Evolutionary conservation across 2,329 filamentous ascomycete species (phyloP).

Genomic region (Magnaporthales sp.): DNA sequence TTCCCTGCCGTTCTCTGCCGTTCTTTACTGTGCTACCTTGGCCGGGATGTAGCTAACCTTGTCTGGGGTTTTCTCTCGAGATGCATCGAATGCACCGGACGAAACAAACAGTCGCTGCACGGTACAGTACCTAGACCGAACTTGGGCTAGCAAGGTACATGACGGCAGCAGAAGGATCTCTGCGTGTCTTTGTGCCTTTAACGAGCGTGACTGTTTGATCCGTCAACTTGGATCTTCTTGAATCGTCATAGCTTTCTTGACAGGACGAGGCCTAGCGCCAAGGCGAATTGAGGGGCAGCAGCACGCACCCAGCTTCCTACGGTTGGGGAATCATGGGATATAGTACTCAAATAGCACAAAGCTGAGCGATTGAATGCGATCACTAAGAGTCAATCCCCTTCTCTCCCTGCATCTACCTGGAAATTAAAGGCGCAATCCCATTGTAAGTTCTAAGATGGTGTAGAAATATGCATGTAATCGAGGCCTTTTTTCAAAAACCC

Average conservation of each 20-base stretch:
- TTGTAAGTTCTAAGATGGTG: not conserved
- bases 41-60: not conserved
- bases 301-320: not conserved
- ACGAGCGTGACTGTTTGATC: not conserved
- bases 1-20: not conserved
- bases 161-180: not conserved
- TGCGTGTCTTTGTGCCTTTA: not conserved
- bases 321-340: not conserved
- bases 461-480: not conserved
- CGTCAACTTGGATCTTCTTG: not conserved
- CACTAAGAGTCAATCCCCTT: not conserved
- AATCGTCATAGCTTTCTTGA: not conserved
- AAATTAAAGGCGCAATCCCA: not conserved
- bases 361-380: not conserved
- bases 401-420: not conserved
- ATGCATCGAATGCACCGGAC: not conserved
- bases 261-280: not conserved
- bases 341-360: not conserved
- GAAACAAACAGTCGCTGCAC: not conserved
- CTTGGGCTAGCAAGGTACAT: not conserved
- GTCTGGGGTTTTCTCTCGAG: not conserved
- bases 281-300: not conserved
- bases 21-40: not conserved
- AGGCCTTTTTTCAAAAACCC: not conserved
- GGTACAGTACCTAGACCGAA: not conserved